Conservation (phyloP, 2,329 filamentous ascomycete genomes). For the Xylaria sp. region DNA sequence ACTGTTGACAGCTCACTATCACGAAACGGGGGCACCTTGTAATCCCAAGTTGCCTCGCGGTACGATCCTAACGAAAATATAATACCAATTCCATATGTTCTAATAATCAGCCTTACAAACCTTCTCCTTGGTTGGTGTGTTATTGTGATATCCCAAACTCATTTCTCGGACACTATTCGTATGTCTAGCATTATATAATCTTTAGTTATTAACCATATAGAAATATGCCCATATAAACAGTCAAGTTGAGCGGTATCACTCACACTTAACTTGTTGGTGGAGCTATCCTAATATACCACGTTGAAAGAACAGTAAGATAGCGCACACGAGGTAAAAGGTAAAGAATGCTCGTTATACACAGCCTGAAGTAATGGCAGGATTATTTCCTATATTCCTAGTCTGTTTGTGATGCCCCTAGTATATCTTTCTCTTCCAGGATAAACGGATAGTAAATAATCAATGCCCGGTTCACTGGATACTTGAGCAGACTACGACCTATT, state of each 20-base stretch:
- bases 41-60: conserved; percentile 37
- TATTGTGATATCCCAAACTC: conserved; percentile 13
- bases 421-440: too few species aligned
- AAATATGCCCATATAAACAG: background rate
- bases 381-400: too few species aligned
- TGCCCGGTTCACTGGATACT: background rate
- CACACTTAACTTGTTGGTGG: too few species aligned
- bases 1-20: conserved; percentile 25
- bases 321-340: too few species aligned
- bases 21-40: conserved; percentile 34
- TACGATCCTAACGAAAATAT: conserved; percentile 44
- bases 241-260: background rate
- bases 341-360: too few species aligned
- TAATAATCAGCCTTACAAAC: conserved; percentile 16
- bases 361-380: too few species aligned
- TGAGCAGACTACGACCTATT: too few species aligned
- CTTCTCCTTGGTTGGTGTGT: background rate
- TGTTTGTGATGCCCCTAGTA: background rate
- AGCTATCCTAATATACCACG: too few species aligned
- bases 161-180: background rate
- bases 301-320: too few species aligned
- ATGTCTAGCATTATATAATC: background rate
- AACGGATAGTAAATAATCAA: background rate
- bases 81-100: conserved; percentile 39
- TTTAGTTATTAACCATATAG: background rate